These are phyloP conservation scores for Arthrobotrys iridis DNA, from an alignment of 2,329 filamentous ascomycete species.

Conservation along the genomic window DNA sequence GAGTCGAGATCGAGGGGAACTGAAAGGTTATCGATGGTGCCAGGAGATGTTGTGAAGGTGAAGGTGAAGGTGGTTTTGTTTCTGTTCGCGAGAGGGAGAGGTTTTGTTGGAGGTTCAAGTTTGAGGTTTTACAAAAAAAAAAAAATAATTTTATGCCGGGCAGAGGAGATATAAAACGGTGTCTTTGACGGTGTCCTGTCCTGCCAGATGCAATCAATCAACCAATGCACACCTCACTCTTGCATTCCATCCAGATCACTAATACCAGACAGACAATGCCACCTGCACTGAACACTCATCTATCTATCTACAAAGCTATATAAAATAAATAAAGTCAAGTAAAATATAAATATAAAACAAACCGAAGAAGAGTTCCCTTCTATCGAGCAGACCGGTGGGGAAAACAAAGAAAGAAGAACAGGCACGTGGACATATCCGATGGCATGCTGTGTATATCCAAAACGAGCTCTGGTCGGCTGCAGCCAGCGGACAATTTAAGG, in stretches of 20 bases:
- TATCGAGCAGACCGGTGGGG: not conserved
- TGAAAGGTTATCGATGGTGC: not conserved
- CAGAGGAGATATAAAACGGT: no score
- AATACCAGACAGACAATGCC: not conserved
- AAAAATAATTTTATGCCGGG: conserved; percentile 42
- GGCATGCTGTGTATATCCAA: conserved; percentile 8
- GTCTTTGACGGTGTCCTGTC: not conserved
- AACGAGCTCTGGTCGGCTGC: conserved; percentile 31
- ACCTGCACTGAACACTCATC: no score
- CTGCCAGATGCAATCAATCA: not conserved
- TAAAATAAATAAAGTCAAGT: not conserved
- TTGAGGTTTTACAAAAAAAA: conserved; percentile 33
- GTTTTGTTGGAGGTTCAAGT: conserved; percentile 9
- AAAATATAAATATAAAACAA: not conserved
- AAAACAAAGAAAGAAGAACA: not conserved
- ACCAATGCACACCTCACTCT: not conserved
- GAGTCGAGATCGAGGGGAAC: not conserved
- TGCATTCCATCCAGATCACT: no score
- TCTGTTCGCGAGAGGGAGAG: no score
- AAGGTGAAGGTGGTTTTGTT: no score
- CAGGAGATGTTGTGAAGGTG: not conserved
- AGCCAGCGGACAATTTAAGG: no score
- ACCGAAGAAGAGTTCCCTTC: not conserved
- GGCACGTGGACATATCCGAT: conserved; percentile 40
- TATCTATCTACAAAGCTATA: no score